Percentiles rank a stretch among this genome's conserved stretches.
Evolutionary conservation across 2,329 filamentous ascomycete genomes (phyloP).

Genomic region (Hypoxylon sp.): DNA sequence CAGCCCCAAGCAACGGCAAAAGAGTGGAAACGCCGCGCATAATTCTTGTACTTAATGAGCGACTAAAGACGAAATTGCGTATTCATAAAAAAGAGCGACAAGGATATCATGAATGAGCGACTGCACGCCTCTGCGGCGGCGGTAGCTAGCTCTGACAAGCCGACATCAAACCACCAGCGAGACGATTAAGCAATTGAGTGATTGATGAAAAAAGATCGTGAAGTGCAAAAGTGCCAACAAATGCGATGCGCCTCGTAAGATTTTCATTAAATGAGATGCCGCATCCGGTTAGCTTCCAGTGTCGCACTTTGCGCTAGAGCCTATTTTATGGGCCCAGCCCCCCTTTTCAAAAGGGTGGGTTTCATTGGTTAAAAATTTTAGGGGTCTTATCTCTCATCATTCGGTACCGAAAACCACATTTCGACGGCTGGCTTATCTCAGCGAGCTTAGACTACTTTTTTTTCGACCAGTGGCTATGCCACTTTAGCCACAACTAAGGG

Average conservation of each 20-base stretch:
- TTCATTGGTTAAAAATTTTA: slow-evolving; percentile 19
- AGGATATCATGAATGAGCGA: slow-evolving; percentile 24
- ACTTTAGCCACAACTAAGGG: no score
- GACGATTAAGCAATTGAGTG: neutral
- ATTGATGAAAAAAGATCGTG: slow-evolving; percentile 25
- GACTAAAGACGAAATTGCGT: slow-evolving; percentile 24
- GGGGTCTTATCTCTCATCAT: slow-evolving; percentile 23
- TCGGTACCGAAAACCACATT: slow-evolving; percentile 7
- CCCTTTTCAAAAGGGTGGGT: slow-evolving; percentile 6
- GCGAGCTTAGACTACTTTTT: no score
- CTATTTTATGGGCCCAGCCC: slow-evolving; percentile 21
- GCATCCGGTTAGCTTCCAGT: slow-evolving; percentile 35
- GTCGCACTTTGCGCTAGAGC: slow-evolving; percentile 14
- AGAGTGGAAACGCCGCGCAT: slow-evolving; percentile 35
- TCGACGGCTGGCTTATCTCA: no score
- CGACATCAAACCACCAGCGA: slow-evolving; percentile 31
- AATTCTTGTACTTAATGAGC: slow-evolving; percentile 31
- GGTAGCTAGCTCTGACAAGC: slow-evolving; percentile 28
- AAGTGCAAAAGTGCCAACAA: slow-evolving; percentile 14
- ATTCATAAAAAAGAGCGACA: slow-evolving; percentile 27
- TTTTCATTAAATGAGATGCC: slow-evolving; percentile 41
- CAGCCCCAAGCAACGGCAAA: slow-evolving; percentile 17
- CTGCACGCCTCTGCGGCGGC: slow-evolving; percentile 37
- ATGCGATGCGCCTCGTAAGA: slow-evolving; percentile 34
- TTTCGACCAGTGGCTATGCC: no score